phyloP scores from a whole-genome alignment of 495 filamentous ascomycete species.

The Aspergillus bertholletiae region DNA sequence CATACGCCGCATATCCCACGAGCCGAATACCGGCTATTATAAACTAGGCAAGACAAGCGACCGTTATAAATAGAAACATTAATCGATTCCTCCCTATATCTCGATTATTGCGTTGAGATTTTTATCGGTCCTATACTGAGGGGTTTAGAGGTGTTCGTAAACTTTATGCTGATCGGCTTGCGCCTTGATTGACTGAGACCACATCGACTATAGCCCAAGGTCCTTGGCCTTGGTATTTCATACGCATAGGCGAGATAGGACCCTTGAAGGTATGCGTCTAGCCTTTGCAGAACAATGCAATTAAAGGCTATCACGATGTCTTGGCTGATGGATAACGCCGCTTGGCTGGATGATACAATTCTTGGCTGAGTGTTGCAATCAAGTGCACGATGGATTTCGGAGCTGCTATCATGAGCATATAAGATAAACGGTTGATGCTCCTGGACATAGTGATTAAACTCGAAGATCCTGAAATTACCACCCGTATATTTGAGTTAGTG shows the following conservation, averaged over 20 bases:
- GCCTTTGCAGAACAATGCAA: not conserved
- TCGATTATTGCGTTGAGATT: not conserved
- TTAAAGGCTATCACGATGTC: not conserved
- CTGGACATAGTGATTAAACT: too few species aligned
- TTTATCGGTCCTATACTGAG: not conserved
- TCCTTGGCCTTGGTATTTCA: not conserved
- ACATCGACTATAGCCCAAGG: not conserved
- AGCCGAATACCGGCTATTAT: too few species aligned
- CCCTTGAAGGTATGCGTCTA: not conserved
- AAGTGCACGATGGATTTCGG: not conserved
- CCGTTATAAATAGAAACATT: too few species aligned
- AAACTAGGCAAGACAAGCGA: too few species aligned
- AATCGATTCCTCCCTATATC: not conserved
- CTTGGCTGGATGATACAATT: not conserved
- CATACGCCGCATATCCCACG: too few species aligned
- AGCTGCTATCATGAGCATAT: not conserved
- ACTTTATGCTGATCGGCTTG: not conserved
- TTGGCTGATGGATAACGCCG: not conserved
- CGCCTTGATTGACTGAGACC: not conserved
- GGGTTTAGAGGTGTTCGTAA: not conserved
- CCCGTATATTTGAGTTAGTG: too few species aligned
- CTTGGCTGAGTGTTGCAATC: not conserved
- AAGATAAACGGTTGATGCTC: not conserved
- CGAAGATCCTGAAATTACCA: too few species aligned
- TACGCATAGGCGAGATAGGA: not conserved